These are phyloP conservation scores for Blastobotrys arbuscula DNA, from an alignment of 1,139 yeast species.

Conservation along the genomic window DNA sequence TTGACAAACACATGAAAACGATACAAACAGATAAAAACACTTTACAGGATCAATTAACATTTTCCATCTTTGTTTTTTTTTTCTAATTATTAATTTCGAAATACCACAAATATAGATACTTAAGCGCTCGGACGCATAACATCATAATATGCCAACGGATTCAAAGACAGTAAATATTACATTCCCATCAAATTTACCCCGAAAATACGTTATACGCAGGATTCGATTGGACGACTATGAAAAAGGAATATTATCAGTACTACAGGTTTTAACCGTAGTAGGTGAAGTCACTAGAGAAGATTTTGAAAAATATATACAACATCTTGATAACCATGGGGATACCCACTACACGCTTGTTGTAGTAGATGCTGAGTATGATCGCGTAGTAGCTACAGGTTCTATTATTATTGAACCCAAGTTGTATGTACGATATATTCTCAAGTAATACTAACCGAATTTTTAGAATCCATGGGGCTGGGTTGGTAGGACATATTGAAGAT, in stretches of 20 bases:
- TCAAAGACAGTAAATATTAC: too few relatives aligned
- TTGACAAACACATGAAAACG: too few relatives aligned
- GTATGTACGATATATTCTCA: conserved; percentile 7
- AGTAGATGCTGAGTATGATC: conserved; percentile 27
- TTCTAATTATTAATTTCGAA: too few relatives aligned
- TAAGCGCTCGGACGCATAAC: too few relatives aligned
- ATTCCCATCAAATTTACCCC: conserved; percentile 30
- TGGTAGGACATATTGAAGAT: conserved; percentile 93
- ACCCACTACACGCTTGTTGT: conserved; percentile 49
- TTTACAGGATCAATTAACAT: too few relatives aligned
- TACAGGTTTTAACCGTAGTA: conserved; percentile 50
- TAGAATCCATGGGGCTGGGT: conserved; percentile 59
- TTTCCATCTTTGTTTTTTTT: too few relatives aligned
- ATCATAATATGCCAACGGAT: too few relatives aligned
- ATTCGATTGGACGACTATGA: conserved; percentile 40
- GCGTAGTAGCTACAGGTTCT: conserved; percentile 35
- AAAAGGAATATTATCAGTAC: conserved; percentile 42
- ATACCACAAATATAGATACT: too few relatives aligned
- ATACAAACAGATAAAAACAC: too few relatives aligned
- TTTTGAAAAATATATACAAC: conserved; percentile 7
- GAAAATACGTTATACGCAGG: conserved; percentile 46
- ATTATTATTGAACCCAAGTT: conserved; percentile 46
- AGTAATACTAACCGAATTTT: neutral
- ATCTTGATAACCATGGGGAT: conserved; percentile 5
- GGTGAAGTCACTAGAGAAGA: conserved; percentile 39